These are phyloP conservation scores for Suillus decipiens DNA, from an alignment of 768 basidiomycete genomes.

Conservation along the genomic window DNA sequence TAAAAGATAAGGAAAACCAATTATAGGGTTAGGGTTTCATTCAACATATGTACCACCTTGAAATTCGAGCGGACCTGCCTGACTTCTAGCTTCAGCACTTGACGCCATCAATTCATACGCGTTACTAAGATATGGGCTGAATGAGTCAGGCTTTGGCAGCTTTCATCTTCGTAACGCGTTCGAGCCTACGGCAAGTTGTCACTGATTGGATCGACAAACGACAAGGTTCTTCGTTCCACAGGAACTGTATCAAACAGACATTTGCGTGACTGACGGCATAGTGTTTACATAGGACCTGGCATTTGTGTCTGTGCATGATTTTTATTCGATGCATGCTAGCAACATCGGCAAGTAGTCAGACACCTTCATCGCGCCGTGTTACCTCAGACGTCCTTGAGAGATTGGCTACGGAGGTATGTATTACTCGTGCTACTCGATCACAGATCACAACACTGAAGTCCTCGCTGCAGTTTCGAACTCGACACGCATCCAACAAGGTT, in stretches of 20 bases:
- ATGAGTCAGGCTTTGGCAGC: neutral
- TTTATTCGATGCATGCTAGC: constrained; percentile 95
- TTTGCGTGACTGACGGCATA: constrained; percentile 31
- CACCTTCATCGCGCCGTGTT: constrained; percentile 87
- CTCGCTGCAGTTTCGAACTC: constrained; percentile 60
- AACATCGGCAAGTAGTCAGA: constrained; percentile 90
- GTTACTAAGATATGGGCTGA: no score
- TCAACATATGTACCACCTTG: neutral
- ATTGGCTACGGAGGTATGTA: constrained; percentile 70
- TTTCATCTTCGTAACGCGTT: neutral
- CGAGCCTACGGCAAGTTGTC: no score
- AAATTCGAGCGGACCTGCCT: neutral
- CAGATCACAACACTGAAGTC: constrained; percentile 11
- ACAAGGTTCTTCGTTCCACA: constrained; percentile 24
- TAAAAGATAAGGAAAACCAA: constrained; percentile 6
- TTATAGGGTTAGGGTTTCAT: constrained; percentile 9
- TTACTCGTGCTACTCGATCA: neutral
- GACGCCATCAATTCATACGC: no score
- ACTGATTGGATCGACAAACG: neutral
- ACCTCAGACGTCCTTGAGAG: constrained; percentile 78
- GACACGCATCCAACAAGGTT: constrained; percentile 67
- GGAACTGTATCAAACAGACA: constrained; percentile 40
- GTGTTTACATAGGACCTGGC: constrained; percentile 52
- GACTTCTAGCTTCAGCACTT: neutral
- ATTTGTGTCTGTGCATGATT: constrained; percentile 97